Percentiles rank a stretch among this genome's conserved stretches.
phyloP scores from a whole-genome alignment of 495 filamentous ascomycete species.

The Glutinoglossum americanum region DNA sequence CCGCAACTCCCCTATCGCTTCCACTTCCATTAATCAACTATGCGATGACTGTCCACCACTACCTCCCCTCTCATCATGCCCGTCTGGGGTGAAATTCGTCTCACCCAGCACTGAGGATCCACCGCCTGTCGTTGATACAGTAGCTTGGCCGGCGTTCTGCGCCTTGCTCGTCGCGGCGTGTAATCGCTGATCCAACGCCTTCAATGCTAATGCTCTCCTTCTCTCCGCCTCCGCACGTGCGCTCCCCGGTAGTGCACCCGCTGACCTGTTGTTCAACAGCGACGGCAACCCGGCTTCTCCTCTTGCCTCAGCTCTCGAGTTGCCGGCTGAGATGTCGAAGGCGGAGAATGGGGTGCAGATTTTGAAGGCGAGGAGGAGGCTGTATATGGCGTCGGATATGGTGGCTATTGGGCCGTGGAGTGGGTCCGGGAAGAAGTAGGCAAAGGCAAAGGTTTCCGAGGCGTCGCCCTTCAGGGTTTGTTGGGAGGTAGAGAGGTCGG shows the following conservation, averaged over 20 bases:
- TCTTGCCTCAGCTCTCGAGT: conserved; percentile 42
- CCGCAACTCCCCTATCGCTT: no score
- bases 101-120: not conserved
- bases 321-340: conserved; percentile 64
- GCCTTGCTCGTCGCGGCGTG: conserved; percentile 41
- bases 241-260: conserved; percentile 12
- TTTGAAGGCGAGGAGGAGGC: conserved; percentile 44
- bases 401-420: conserved; percentile 55
- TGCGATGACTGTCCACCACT: not conserved
- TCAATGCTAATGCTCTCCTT: conserved; percentile 68
- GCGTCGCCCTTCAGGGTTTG: conserved; percentile 57
- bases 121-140: not conserved
- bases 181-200: conserved; percentile 77
- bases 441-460: conserved; percentile 85
- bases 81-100: not conserved
- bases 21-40: no score
- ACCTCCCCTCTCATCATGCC: not conserved
- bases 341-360: conserved; percentile 74
- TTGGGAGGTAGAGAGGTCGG: conserved; percentile 31
- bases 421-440: conserved; percentile 83
- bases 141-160: not conserved
- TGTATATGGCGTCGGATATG: conserved; percentile 54
- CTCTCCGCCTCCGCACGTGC: conserved; percentile 81
- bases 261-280: conserved; percentile 26
- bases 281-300: conserved; percentile 46